Evolutionary conservation across 108 stramenopile species (phyloP).

Genomic region (Pseudonitzschia delicatissima): DNA sequence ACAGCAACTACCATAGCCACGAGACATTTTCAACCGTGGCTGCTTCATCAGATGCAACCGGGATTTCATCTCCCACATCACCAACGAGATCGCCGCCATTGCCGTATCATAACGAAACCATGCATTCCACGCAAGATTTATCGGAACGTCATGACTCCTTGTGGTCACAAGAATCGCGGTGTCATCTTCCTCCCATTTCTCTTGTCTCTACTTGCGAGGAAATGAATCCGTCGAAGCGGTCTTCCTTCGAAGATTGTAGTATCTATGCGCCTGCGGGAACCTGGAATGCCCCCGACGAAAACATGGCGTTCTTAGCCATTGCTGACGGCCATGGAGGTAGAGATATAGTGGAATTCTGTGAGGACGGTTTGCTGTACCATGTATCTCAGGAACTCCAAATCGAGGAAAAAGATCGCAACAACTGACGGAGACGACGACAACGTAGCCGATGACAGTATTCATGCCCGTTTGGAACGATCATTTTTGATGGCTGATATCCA

Average conservation of each 20-base stretch:
- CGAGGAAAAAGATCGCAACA: slow-evolving; percentile 18
- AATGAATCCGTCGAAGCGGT: slow-evolving; percentile 91
- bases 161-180: too few relatives aligned
- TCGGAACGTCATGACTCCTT: too few relatives aligned
- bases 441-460: slow-evolving; percentile 32
- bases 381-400: slow-evolving; percentile 75
- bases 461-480: slow-evolving; percentile 72
- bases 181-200: slow-evolving; percentile 12
- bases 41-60: too few relatives aligned
- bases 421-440: background rate
- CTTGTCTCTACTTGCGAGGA: slow-evolving; percentile 59
- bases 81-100: too few relatives aligned
- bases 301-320: slow-evolving; percentile 75
- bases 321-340: slow-evolving; percentile 96
- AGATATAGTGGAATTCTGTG: slow-evolving; percentile 91
- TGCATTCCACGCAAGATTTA: too few relatives aligned
- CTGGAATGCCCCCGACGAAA: slow-evolving; percentile 56
- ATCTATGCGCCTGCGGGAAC: slow-evolving; percentile 49
- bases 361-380: slow-evolving; percentile 68
- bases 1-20: too few relatives aligned
- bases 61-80: too few relatives aligned
- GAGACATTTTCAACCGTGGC: too few relatives aligned
- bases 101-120: too few relatives aligned
- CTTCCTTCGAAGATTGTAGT: slow-evolving; percentile 95
- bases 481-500: slow-evolving; percentile 92